Conservation (phyloP, 495 filamentous ascomycete genomes). For the Neurospora sp. region DNA sequence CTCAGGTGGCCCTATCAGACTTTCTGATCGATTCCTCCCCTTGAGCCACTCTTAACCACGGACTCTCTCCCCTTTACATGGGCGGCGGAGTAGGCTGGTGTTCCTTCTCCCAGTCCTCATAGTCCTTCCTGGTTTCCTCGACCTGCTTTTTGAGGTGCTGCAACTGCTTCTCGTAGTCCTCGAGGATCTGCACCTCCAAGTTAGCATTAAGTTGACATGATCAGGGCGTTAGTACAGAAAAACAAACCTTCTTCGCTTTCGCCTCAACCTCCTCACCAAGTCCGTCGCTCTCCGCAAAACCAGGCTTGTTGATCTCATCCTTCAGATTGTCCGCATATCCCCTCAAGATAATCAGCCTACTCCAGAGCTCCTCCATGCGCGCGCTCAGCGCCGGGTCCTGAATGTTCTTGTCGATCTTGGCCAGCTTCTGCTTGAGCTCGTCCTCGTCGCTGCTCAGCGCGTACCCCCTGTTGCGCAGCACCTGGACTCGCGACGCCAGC, state of each 20-base stretch:
- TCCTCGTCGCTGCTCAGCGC: constrained; percentile 88
- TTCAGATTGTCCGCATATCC: constrained; percentile 71
- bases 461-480: constrained; percentile 84
- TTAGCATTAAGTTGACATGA: constrained; percentile 16
- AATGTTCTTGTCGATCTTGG: constrained; percentile 59
- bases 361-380: constrained; percentile 92
- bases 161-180: constrained; percentile 83
- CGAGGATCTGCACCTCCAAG: constrained; percentile 54
- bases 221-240: constrained; percentile 1
- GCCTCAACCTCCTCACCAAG: constrained; percentile 70
- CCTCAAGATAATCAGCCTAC: constrained; percentile 74
- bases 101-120: constrained; percentile 61
- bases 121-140: constrained; percentile 66
- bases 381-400: constrained; percentile 79
- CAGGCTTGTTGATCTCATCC: constrained; percentile 62
- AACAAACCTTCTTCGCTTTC: constrained; percentile 73
- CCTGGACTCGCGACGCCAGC: constrained; percentile 84
- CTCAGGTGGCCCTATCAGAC: not conserved
- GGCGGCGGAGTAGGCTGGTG: constrained; percentile 25
- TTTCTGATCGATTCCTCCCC: not conserved
- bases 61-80: constrained; percentile 9
- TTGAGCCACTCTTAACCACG: not conserved
- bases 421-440: constrained; percentile 74
- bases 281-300: constrained; percentile 40
- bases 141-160: constrained; percentile 76